Evolutionary conservation across 208 protist genomes (phyloP).

Genomic region (Leishmania tarentolae): DNA sequence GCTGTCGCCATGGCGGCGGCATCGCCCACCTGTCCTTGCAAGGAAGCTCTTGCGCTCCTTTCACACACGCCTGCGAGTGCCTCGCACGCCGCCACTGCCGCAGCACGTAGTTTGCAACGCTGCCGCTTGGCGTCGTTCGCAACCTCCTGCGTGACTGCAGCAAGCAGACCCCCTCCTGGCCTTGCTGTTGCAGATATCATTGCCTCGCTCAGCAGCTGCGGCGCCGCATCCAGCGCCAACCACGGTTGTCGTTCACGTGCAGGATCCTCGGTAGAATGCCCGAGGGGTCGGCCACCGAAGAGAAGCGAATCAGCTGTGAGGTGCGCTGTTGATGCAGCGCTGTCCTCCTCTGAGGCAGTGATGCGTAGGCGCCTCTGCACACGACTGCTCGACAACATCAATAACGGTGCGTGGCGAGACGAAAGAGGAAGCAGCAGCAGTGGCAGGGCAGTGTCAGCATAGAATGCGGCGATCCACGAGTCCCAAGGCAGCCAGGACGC

Average conservation of each 20-base stretch:
- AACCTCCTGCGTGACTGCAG: background rate
- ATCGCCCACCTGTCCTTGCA: background rate
- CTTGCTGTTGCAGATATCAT: background rate
- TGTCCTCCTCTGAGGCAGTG: background rate
- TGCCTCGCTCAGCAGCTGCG: conserved; percentile 2
- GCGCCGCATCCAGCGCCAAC: background rate
- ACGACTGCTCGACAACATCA: conserved; percentile 5
- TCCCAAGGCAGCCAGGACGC: conserved; percentile 32
- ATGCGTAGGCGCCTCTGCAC: background rate
- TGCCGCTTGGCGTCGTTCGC: background rate
- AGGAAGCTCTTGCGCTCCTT: background rate
- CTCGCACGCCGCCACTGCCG: conserved; percentile 7
- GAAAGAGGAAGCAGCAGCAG: background rate
- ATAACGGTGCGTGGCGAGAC: background rate
- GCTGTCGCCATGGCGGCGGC: background rate
- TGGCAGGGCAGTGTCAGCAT: conserved; percentile 1
- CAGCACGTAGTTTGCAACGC: background rate
- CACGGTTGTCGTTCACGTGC: background rate
- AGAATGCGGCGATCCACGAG: conserved; percentile 5
- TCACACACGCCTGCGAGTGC: background rate
- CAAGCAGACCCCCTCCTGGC: background rate
- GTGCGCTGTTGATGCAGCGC: background rate
- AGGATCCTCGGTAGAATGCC: background rate
- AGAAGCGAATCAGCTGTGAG: background rate
- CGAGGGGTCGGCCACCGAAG: background rate